These are phyloP conservation scores for Diaporthe citrichinensis DNA, from an alignment of 2,329 filamentous ascomycete species.

Conservation along the genomic window DNA sequence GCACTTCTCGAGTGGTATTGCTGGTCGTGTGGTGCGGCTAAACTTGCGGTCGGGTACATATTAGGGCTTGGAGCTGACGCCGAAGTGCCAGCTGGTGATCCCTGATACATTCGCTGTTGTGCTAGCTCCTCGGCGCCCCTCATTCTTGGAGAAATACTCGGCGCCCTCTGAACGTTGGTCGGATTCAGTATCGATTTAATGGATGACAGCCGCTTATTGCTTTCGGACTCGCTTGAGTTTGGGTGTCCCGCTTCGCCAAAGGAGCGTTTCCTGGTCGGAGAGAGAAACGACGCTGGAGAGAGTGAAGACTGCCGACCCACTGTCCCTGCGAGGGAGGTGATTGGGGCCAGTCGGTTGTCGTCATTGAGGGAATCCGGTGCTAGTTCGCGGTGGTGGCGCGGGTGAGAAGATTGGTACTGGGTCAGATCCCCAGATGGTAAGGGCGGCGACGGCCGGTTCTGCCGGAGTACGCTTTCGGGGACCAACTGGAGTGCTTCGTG, in stretches of 20 bases:
- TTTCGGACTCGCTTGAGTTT: slow-evolving; percentile 56
- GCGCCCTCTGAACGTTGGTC: slow-evolving; percentile 45
- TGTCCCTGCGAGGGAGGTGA: slow-evolving; percentile 61
- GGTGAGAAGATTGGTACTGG: slow-evolving; percentile 65
- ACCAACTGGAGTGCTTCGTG: slow-evolving; percentile 62
- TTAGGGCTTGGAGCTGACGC: slow-evolving; percentile 59
- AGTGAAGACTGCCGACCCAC: slow-evolving; percentile 69
- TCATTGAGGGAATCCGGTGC: slow-evolving; percentile 61
- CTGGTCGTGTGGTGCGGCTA: slow-evolving; percentile 44
- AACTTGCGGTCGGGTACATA: slow-evolving; percentile 52
- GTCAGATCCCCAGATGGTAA: slow-evolving; percentile 61
- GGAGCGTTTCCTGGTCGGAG: slow-evolving; percentile 75
- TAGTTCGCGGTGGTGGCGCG: slow-evolving; percentile 55
- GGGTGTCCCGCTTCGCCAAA: slow-evolving; percentile 70
- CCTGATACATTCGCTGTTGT: slow-evolving; percentile 59
- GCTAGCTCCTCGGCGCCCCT: slow-evolving; percentile 50
- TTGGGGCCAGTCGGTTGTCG: slow-evolving; percentile 71
- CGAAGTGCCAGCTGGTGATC: slow-evolving; percentile 58
- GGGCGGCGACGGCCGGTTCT: slow-evolving; percentile 60
- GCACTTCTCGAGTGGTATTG: slow-evolving; percentile 46
- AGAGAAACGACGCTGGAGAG: slow-evolving; percentile 73
- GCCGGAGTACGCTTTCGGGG: slow-evolving; percentile 60
- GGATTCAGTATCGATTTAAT: slow-evolving; percentile 84
- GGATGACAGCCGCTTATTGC: slow-evolving; percentile 76
- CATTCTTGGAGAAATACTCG: slow-evolving; percentile 41